Evolutionary conservation across 2,329 filamentous ascomycete genomes (phyloP), one percentile per base, ranked within the genome.

Genomic region (Penicillium sp.): DNA sequence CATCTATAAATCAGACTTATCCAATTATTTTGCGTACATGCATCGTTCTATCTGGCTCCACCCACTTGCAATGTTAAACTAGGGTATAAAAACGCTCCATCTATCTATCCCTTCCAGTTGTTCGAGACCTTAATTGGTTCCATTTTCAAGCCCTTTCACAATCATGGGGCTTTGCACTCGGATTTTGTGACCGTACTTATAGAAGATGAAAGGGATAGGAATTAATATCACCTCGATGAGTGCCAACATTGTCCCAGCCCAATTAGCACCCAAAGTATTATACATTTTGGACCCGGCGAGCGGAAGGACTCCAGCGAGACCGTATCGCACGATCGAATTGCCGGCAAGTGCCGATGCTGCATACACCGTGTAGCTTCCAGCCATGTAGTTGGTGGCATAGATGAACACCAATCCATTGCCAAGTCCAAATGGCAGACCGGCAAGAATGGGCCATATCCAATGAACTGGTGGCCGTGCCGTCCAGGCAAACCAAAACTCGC

Each of bases 401-500:
- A 91, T 89, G 73, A 91, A 91, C 30, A 85, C 81, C 1, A 84
- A 75, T 5, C 80, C 82, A 60, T 89, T 90, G 0, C 87, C 88
- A 0, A 80, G 75, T 10, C 87, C 87, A 58, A 90, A 92, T 0
- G 85, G 87, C 10, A 91, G 77, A 1, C 88, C 87, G 3, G 87
- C 87, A 0, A 87, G 72, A 42, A 91, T 85, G 0, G 88, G 85
- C 25, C 81, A 77, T 16, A 88, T 83, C 86, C 87, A 92, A 67
- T 90, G 89, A 22, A 91, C 86, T 2, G 81, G 78, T 0, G 69
- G 71, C 0, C 88, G 88, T 0, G 89, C 82, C 0, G 89, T 92
- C 89, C 88, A 92, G 0, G 87, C 81, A 65, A 94, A 95, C 62
- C 84, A 84, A 20, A 94, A 79, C 69, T 92, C 85, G 9, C 89